Percentiles rank a stretch among this genome's conserved stretches.
Conservation (phyloP, 2,329 filamentous ascomycete species). For the Emmonsia crescens region DNA sequence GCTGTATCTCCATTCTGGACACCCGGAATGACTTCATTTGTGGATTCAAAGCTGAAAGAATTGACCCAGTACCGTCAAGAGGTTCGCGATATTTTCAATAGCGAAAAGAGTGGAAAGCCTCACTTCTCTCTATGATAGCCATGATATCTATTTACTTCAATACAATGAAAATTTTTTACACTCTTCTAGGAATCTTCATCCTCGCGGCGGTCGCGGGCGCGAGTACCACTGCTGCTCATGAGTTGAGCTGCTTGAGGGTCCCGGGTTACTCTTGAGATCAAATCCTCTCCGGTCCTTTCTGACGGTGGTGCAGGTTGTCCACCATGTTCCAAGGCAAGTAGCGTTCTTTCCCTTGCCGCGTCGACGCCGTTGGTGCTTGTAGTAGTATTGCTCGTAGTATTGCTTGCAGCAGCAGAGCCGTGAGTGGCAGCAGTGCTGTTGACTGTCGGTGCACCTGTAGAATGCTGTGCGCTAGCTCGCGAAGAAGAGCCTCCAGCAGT, state of each 20-base stretch:
- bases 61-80: constrained; percentile 5
- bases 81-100: constrained; percentile 7
- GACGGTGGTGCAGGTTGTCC: neutral
- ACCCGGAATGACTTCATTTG: constrained; percentile 8
- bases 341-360: constrained; percentile 1
- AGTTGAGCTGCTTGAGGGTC: constrained; percentile 3
- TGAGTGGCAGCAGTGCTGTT: neutral
- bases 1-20: constrained; percentile 9
- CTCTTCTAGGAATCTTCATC: neutral
- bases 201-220: neutral
- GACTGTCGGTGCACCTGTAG: no score
- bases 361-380: neutral
- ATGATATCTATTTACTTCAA: neutral
- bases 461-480: no score
- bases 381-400: neutral
- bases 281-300: constrained; percentile 1
- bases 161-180: neutral
- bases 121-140: no score
- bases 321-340: constrained; percentile 3
- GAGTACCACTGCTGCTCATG: constrained; percentile 3
- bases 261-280: neutral
- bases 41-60: constrained; percentile 6
- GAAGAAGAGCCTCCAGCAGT: neutral
- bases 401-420: neutral
- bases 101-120: constrained; percentile 1